These are phyloP conservation scores for barrel medic (Medicago truncatula) DNA, from an alignment of 306 rosid species.

Conservation along the genomic window DNA sequence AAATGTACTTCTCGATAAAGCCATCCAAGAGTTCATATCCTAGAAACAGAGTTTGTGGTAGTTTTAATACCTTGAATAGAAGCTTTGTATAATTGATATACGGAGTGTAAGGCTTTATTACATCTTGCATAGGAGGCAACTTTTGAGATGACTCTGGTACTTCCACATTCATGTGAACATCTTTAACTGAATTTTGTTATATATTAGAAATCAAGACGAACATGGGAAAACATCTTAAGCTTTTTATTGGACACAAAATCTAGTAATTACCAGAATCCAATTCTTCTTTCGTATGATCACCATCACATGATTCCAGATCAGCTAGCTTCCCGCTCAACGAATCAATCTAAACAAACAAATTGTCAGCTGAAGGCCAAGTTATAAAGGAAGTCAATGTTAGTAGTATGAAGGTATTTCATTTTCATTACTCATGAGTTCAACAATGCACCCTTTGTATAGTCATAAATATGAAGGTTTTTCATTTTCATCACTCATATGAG, in stretches of 20 bases:
- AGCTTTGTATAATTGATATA: conserved; percentile 80
- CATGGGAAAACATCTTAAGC: conserved; percentile 14
- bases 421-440: conserved; percentile 10
- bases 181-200: conserved; percentile 48
- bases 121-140: conserved; percentile 55
- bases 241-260: conserved; percentile 34
- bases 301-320: conserved; percentile 57
- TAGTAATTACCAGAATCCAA: conserved; percentile 61
- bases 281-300: conserved; percentile 43
- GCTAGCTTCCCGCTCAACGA: conserved; percentile 67
- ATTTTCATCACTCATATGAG: conserved; percentile 4
- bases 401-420: conserved; percentile 21
- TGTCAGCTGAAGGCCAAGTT: conserved; percentile 15
- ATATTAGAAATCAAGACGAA: conserved; percentile 29
- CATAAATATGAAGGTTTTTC: conserved; percentile 18
- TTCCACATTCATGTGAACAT: conserved; percentile 45
- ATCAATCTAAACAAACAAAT: conserved; percentile 63
- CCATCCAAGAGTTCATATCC: conserved; percentile 27
- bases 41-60: conserved; percentile 26
- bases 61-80: conserved; percentile 75
- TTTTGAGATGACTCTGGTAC: conserved; percentile 50
- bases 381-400: conserved; percentile 22
- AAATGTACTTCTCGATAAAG: conserved; percentile 30
- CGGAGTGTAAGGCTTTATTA: conserved; percentile 68
- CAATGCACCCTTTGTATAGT: background rate